Evolutionary conservation across 1,284 basidiomycete genomes (phyloP), one percentile per base, ranked within the genome.

Genomic region (Testicularia cyperi): DNA sequence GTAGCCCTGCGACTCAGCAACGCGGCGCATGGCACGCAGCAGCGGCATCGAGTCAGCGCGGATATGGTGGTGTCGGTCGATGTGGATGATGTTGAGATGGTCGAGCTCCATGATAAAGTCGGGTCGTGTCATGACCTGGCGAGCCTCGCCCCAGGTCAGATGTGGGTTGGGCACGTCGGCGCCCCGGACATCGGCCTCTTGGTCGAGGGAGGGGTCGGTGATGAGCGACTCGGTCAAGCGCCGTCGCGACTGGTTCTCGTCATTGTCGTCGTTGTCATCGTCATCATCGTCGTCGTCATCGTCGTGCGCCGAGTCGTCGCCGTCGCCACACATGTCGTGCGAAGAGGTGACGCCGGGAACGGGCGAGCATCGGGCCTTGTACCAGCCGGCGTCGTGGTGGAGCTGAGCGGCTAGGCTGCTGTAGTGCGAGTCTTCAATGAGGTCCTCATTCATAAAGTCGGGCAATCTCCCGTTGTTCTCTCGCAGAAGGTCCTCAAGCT

Each of bases 71-170:
- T 69, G 66, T 8, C 65, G 51, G 33, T 73, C 65, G 25, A 69
- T 69, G 45, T 69, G 66, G 28, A 69, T 66, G 23, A 68, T 35
- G 37, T 70, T 70, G 45, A 67, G 52, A 27, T 65, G 67, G 33
- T 70, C 67, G 4, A 70, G 56, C 41, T 67, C 55, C 42, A 42
- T 49, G 40, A 70, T 55, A 24, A 42, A 73, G 38, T 73, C 70
- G 5, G 70, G 70, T 15, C 70, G 53, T 1, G 70, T 73, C 70
- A 73, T 73, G 23, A 67, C 54, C 42, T 73, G 70, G 9, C 70
- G 46, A 14, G 60, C 64, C 38, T 73, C 69, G 20, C 65, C 70
- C 70, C 70, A 73, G 10, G 70, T 69, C 26, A 72, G 51, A 34
- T 57, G 47, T 13, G 68, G 68, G 23, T 71, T 69, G 28, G 70